A percentile compares a stretch with the other conserved stretches of the same genome.
phyloP scores from a whole-genome alignment of 306 rosid species.

The Psophocarpus tetragonolobus region DNA sequence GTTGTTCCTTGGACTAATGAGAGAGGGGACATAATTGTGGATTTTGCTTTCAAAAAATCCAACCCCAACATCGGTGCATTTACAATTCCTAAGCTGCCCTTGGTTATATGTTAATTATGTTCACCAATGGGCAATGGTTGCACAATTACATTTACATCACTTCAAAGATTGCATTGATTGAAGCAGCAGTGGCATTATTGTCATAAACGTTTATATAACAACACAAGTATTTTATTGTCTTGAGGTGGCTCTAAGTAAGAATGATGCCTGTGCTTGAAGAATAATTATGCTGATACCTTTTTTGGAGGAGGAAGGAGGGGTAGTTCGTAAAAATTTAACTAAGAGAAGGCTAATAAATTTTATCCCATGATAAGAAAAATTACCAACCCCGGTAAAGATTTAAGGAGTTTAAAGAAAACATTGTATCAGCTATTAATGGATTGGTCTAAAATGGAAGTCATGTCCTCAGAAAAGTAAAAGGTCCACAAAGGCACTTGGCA shows the following conservation, averaged over 20 bases:
- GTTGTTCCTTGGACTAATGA: slow-evolving; percentile 59
- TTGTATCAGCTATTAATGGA: neutral
- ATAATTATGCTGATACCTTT: neutral
- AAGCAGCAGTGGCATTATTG: slow-evolving; percentile 11
- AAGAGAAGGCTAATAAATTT: neutral
- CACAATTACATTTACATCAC: neutral
- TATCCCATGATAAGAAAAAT: neutral
- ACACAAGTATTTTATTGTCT: neutral
- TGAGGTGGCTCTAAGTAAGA: slow-evolving; percentile 15
- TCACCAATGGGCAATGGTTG: neutral
- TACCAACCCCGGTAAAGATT: neutral
- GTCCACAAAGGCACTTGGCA: neutral
- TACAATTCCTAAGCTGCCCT: slow-evolving; percentile 29
- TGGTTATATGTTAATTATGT: neutral
- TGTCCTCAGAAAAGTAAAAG: neutral
- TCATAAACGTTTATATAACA: neutral
- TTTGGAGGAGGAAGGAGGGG: neutral
- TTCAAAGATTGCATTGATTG: neutral
- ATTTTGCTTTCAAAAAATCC: slow-evolving; percentile 22
- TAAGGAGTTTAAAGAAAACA: neutral
- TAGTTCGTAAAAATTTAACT: neutral
- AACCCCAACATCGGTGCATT: neutral
- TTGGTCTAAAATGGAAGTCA: neutral
- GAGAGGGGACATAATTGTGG: slow-evolving; percentile 52
- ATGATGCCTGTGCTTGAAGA: slow-evolving; percentile 28